Evolutionary conservation across 768 basidiomycete genomes (phyloP).

Genomic region (Termitomyces sp.): DNA sequence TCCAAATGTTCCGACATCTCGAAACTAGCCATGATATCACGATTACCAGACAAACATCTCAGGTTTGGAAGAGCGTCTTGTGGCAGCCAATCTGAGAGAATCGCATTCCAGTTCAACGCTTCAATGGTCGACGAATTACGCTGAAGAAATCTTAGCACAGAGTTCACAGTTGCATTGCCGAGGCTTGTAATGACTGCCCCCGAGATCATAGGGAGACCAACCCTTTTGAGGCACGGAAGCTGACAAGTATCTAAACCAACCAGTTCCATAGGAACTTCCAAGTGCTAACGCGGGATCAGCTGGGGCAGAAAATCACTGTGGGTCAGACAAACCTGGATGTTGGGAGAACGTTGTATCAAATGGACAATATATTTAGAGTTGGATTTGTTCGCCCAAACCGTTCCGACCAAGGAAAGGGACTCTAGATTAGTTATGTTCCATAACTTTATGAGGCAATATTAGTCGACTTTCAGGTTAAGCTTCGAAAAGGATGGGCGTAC

Average conservation of each 20-base stretch:
- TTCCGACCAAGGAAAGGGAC: constrained; percentile 24
- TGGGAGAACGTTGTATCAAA: constrained; percentile 25
- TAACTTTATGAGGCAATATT: constrained; percentile 11
- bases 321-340: constrained; percentile 22
- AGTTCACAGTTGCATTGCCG: constrained; percentile 26
- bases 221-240: constrained; percentile 38
- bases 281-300: constrained; percentile 21
- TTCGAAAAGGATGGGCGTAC: constrained; percentile 7
- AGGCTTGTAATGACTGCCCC: constrained; percentile 18
- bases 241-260: constrained; percentile 29
- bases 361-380: constrained; percentile 20
- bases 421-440: constrained; percentile 26
- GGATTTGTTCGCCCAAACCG: constrained; percentile 24
- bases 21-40: constrained; percentile 32
- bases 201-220: constrained; percentile 38
- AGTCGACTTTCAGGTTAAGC: not conserved
- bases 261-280: constrained; percentile 47
- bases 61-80: constrained; percentile 38
- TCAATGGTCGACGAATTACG: constrained; percentile 44
- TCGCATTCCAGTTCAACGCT: constrained; percentile 43
- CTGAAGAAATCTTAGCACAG: constrained; percentile 36
- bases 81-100: constrained; percentile 28
- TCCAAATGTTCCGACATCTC: constrained; percentile 28
- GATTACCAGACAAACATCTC: constrained; percentile 31
- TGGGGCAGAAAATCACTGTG: no score